phyloP scores from a whole-genome alignment of 345 rosid genomes.

The Brassica juncea region DNA sequence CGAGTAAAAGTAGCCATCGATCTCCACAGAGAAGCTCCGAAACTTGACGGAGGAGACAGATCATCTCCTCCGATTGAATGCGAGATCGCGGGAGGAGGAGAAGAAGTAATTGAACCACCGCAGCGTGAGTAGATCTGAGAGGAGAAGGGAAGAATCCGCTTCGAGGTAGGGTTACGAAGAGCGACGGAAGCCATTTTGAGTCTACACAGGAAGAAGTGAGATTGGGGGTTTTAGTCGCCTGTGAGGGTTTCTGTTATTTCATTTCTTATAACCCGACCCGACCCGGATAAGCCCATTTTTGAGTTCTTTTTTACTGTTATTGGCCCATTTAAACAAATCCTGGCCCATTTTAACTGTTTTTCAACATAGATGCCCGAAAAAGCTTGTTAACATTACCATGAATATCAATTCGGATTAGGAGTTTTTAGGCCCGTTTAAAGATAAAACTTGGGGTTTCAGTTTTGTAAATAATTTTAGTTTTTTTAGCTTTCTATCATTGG shows the following conservation, averaged over 20 bases:
- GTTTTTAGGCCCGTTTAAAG: neutral
- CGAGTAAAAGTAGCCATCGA: conserved; percentile 93
- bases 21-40: conserved; percentile 52
- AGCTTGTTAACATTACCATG: neutral
- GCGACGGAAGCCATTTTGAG: conserved; percentile 43
- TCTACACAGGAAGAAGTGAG: neutral
- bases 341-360: neutral
- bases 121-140: conserved; percentile 37
- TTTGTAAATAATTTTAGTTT: neutral
- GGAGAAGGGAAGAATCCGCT: conserved; percentile 38
- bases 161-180: conserved; percentile 42
- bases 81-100: conserved; percentile 28
- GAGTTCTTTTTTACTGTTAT: neutral
- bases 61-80: conserved; percentile 38
- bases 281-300: conserved; percentile 23
- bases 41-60: conserved; percentile 23
- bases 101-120: conserved; percentile 30
- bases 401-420: neutral
- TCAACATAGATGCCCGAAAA: neutral
- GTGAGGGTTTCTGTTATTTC: conserved; percentile 29
- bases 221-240: neutral
- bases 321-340: no score
- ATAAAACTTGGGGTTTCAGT: neutral
- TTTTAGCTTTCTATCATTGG: neutral
- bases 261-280: conserved; percentile 14